A percentile compares a stretch with the other conserved stretches of the same genome.
phyloP scores from a whole-genome alignment of 1,139 yeast species.

The Blastobotrys malaysiensis region DNA sequence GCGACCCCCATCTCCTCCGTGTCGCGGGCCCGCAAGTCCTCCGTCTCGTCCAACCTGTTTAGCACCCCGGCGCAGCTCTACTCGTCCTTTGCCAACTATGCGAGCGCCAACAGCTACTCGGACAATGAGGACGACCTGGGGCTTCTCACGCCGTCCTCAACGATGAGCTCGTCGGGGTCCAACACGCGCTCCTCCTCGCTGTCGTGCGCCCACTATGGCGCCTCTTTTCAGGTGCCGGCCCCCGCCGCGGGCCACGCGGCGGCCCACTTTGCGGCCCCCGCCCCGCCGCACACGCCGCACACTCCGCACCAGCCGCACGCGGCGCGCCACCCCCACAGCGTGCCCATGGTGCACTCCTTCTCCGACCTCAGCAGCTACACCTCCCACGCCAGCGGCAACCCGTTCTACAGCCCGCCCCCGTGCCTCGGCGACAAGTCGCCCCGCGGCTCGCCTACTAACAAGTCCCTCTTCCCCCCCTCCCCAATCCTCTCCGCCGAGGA shows the following conservation, averaged over 20 bases:
- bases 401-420: constrained; percentile 35
- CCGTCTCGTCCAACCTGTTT: neutral
- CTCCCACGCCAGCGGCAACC: constrained; percentile 26
- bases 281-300: constrained; percentile 3
- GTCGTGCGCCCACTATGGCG: constrained; percentile 5
- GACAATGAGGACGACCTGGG: constrained; percentile 8
- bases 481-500: constrained; percentile 2
- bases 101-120: neutral
- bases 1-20: neutral
- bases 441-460: constrained; percentile 2
- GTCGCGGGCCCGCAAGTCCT: neutral
- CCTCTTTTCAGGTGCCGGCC: too few relatives aligned
- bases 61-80: constrained; percentile 1
- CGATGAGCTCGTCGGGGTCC: constrained; percentile 7
- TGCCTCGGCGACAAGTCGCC: constrained; percentile 18
- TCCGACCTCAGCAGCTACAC: constrained; percentile 8
- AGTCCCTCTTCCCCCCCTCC: constrained; percentile 2
- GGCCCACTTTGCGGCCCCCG: constrained; percentile 20
- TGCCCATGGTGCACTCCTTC: constrained; percentile 12
- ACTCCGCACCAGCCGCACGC: neutral
- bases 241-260: too few relatives aligned
- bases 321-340: constrained; percentile 6
- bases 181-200: constrained; percentile 12
- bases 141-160: constrained; percentile 11
- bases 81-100: neutral